Percentiles rank a stretch among this genome's conserved stretches.
phyloP scores from a whole-genome alignment of 805 yeast species.

The Torulaspora indica region DNA sequence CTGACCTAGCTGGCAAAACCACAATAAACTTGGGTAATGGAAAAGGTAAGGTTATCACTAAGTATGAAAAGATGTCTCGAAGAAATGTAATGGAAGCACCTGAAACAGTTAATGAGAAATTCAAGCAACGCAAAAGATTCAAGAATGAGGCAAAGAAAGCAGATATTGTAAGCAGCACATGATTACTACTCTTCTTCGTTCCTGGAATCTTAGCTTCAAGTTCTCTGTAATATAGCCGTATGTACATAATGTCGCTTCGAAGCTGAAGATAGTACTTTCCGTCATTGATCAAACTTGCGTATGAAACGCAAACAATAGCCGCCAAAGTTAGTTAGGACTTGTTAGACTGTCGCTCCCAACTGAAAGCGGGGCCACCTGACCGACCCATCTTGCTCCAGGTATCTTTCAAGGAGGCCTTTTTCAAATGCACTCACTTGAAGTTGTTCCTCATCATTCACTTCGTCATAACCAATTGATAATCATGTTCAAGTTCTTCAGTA shows the following conservation, averaged over 20 bases:
- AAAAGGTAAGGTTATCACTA: conserved; percentile 51
- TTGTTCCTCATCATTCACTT: too few relatives aligned
- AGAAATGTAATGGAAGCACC: conserved; percentile 59
- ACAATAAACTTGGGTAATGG: conserved; percentile 75
- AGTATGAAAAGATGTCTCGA: conserved; percentile 53
- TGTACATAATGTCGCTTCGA: background rate
- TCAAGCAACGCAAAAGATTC: conserved; percentile 42
- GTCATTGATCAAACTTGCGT: too few relatives aligned
- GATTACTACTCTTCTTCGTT: background rate
- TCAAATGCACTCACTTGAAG: too few relatives aligned
- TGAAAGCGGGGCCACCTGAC: too few relatives aligned
- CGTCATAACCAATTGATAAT: too few relatives aligned
- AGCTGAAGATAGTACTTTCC: too few relatives aligned
- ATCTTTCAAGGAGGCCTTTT: too few relatives aligned
- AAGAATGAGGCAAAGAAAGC: conserved; percentile 2
- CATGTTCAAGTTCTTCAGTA: too few relatives aligned
- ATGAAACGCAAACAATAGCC: too few relatives aligned
- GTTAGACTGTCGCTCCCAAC: too few relatives aligned
- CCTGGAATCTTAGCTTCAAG: background rate
- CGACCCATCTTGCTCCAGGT: too few relatives aligned
- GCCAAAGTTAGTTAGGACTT: too few relatives aligned
- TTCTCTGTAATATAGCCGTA: background rate
- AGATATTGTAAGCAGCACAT: background rate
- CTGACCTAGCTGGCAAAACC: conserved; percentile 27
- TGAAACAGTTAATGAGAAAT: conserved; percentile 65